These are phyloP conservation scores for Alternaria rosae DNA, from an alignment of 2,329 filamentous ascomycete species.

Conservation along the genomic window DNA sequence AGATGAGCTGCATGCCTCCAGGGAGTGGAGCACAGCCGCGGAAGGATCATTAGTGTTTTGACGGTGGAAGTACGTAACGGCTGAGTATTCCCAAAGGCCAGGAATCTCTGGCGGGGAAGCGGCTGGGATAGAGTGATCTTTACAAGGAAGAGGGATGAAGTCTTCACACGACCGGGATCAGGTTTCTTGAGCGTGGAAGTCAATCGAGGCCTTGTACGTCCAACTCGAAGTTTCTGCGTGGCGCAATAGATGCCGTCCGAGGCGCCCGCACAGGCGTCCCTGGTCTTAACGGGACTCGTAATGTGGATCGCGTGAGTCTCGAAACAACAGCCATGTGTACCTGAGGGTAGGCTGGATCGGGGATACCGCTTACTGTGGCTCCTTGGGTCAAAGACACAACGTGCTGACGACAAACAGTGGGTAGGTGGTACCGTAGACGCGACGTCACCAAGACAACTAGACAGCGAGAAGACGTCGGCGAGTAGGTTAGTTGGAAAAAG, in stretches of 20 bases:
- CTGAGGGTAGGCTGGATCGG: slow-evolving; percentile 7
- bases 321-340: slow-evolving; percentile 5
- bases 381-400: slow-evolving; percentile 10
- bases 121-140: slow-evolving; percentile 10
- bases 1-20: slow-evolving; percentile 12
- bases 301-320: slow-evolving; percentile 8
- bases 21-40: slow-evolving; percentile 5
- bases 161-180: slow-evolving; percentile 2
- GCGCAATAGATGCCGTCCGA: slow-evolving; percentile 13
- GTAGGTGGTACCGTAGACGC: slow-evolving; percentile 21
- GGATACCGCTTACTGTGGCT: slow-evolving; percentile 16
- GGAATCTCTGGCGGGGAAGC: slow-evolving; percentile 11
- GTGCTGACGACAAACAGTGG: slow-evolving; percentile 19
- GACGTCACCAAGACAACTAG: slow-evolving; percentile 20
- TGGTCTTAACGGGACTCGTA: slow-evolving; percentile 11
- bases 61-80: slow-evolving; percentile 18
- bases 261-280: slow-evolving; percentile 22
- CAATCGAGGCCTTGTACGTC: slow-evolving; percentile 4
- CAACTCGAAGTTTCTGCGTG: slow-evolving; percentile 21
- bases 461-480: slow-evolving; percentile 2
- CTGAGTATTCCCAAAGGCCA: slow-evolving; percentile 7
- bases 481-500: slow-evolving; percentile 2
- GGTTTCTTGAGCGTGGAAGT: neutral
- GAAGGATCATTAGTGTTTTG: slow-evolving; percentile 22
- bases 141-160: slow-evolving; percentile 9